Evolutionary conservation across 257 asterid species (phyloP).

Genomic region (Capsicum rhomboideum): DNA sequence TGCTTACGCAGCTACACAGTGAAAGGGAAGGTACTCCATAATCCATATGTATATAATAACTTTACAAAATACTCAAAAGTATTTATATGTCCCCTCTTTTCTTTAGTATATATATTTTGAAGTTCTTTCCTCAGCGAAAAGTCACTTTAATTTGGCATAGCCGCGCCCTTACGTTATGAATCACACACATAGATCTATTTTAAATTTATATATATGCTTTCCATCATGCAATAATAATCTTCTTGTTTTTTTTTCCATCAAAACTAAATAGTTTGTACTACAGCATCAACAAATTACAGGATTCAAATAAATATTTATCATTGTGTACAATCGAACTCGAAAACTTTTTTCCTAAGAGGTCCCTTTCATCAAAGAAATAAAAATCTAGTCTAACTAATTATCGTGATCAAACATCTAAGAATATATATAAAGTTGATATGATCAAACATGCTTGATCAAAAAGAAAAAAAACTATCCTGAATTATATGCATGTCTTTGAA

Average conservation of each 20-base stretch:
- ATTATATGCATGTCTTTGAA: background rate
- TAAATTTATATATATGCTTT: background rate
- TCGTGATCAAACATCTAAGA: too few species aligned
- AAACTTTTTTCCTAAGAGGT: too few species aligned
- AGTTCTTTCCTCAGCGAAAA: background rate
- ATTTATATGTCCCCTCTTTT: background rate
- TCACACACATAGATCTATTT: background rate
- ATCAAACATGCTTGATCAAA: too few species aligned
- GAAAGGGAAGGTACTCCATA: background rate
- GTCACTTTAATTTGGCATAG: slow-evolving; percentile 3
- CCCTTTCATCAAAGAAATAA: too few species aligned
- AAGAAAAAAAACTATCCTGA: background rate
- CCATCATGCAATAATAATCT: background rate
- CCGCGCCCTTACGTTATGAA: slow-evolving; percentile 7
- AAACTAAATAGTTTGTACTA: too few species aligned
- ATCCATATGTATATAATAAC: background rate
- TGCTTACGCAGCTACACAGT: background rate
- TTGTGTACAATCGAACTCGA: too few species aligned
- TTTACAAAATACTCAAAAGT: background rate
- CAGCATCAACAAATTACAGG: too few species aligned
- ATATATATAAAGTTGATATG: too few species aligned
- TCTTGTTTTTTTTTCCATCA: too few species aligned
- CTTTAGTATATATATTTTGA: background rate
- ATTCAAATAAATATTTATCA: too few species aligned
- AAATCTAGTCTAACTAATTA: too few species aligned